Evolutionary conservation across 2,329 filamentous ascomycete species (phyloP).

Genomic region (Ramularia endophylla): DNA sequence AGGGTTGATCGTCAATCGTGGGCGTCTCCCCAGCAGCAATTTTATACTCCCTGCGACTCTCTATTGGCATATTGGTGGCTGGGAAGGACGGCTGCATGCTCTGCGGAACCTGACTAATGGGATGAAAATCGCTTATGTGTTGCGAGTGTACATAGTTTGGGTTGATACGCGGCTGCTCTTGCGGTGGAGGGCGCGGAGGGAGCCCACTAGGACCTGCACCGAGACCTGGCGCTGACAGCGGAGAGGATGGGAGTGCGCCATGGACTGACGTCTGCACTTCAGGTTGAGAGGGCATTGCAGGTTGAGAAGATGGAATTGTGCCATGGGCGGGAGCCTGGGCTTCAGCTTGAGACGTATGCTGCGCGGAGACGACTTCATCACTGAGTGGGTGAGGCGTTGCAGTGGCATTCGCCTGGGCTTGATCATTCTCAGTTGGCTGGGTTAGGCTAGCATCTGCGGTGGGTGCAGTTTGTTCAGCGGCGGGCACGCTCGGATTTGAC

Average conservation of each 20-base stretch:
- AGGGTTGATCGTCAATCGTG: slow-evolving; percentile 45
- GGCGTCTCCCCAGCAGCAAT: slow-evolving; percentile 25
- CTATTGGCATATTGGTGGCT: slow-evolving; percentile 15
- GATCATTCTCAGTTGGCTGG: slow-evolving; percentile 20
- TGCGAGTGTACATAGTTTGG: slow-evolving; percentile 43
- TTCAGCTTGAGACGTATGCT: slow-evolving; percentile 21
- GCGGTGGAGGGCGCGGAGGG: slow-evolving; percentile 44
- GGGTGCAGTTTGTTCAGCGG: slow-evolving; percentile 8
- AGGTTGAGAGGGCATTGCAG: slow-evolving; percentile 25
- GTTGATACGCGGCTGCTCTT: slow-evolving; percentile 44
- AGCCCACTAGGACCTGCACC: slow-evolving; percentile 36
- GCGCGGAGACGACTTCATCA: slow-evolving; percentile 19
- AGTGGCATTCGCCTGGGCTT: slow-evolving; percentile 7
- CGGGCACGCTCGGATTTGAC: slow-evolving; percentile 11
- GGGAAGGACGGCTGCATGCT: too few relatives aligned
- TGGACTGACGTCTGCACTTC: slow-evolving; percentile 22
- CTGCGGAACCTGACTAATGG: slow-evolving; percentile 30
- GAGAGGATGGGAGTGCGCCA: slow-evolving; percentile 27
- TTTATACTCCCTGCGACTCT: slow-evolving; percentile 26
- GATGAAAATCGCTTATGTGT: slow-evolving; percentile 47
- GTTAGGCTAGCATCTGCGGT: slow-evolving; percentile 10
- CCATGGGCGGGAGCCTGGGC: slow-evolving; percentile 22
- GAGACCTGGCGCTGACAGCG: slow-evolving; percentile 27
- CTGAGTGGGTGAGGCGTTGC: slow-evolving; percentile 9
- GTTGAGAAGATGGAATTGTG: slow-evolving; percentile 27